Evolutionary conservation across 1,284 basidiomycete species (phyloP), one percentile per base, ranked within the genome.

Genomic region (Pseudozyma flocculosa): DNA sequence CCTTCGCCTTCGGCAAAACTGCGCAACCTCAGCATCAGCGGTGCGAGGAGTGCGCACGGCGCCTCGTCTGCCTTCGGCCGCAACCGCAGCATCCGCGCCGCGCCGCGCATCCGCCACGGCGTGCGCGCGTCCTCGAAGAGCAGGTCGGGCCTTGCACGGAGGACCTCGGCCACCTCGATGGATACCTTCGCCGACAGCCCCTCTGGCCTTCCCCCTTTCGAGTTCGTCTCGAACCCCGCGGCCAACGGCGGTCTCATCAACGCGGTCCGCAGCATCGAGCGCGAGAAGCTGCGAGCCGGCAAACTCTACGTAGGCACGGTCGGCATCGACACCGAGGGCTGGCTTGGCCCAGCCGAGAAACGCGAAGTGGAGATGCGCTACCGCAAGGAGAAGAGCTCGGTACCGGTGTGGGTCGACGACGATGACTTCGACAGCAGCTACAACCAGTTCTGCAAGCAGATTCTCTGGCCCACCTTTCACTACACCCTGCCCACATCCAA

Each of bases 381-480:
- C 82, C 70, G 81, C 43, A 79, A 82, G 5, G 81, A 87, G 65
- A 81, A 83, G 36, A 80, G 83, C 1, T 85, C 84, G 66, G 69
- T 86, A 5, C 87, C 88, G 0, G 88, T 92, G 21, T 91, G 89
- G 89, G 86, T 92, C n/a, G 70, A 74, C 10, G 78, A 78, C 50
- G 69, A 72, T 17, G 70, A 72, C 72, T 90, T 90, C 60, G 83
- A 85, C 61, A 84, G 84, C 52, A 87, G 85, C 73, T 92, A 92
- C 69, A 88, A 90, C 75, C 86, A 88, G 67, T 92, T 90, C 77
- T 92, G 90, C 78, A 90, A 92, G 71, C 88, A 89, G 82, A 88
- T 91, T 24, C 83, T 92, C 26, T 92, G 90, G 90, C 90, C 90
- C 0, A 88, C 86, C 53, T 82, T 92, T 38, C 90, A 92, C 77